Percentiles rank a stretch among this genome's conserved stretches.
These are phyloP conservation scores for Aspergillus niger DNA, from an alignment of 2,329 filamentous ascomycete species.

Conservation along the genomic window DNA sequence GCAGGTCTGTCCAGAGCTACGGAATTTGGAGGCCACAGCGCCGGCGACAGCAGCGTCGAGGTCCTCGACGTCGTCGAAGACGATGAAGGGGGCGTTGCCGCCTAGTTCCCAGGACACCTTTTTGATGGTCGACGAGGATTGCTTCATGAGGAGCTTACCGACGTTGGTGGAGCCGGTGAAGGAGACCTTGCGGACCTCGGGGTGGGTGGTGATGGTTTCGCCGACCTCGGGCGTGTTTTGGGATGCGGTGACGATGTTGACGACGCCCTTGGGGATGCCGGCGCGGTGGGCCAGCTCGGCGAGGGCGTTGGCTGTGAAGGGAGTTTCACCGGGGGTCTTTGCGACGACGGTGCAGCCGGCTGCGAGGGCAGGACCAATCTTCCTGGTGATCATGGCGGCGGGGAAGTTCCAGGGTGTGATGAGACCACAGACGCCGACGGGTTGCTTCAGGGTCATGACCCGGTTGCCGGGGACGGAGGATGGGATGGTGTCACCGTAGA, in stretches of 20 bases:
- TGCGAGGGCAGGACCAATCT: conserved; percentile 66
- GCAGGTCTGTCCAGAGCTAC: conserved; percentile 92
- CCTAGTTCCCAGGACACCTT: conserved; percentile 88
- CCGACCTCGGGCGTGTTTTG: conserved; percentile 81
- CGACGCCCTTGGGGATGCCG: conserved; percentile 84
- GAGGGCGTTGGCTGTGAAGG: conserved; percentile 83
- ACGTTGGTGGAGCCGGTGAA: conserved; percentile 79
- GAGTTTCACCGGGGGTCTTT: conserved; percentile 90
- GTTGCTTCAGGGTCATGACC: conserved; percentile 65
- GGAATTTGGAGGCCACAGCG: conserved; percentile 86
- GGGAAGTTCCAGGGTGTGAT: conserved; percentile 70
- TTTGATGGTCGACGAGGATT: conserved; percentile 80
- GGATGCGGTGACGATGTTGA: conserved; percentile 82
- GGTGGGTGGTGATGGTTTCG: conserved; percentile 71
- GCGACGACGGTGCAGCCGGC: conserved; percentile 94
- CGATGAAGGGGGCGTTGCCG: conserved; percentile 93
- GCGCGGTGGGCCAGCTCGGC: conserved; percentile 84
- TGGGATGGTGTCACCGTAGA: conserved; percentile 64
- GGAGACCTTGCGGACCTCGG: conserved; percentile 81
- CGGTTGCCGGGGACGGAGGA: conserved; percentile 61
- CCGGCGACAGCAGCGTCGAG: conserved; percentile 81
- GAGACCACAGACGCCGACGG: conserved; percentile 67
- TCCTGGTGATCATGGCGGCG: conserved; percentile 56
- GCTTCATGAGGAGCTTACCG: conserved; percentile 81
- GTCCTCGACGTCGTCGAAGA: conserved; percentile 87